phyloP scores from a whole-genome alignment of 371 early-diverging fungal genomes.

The Smittium culicis region DNA sequence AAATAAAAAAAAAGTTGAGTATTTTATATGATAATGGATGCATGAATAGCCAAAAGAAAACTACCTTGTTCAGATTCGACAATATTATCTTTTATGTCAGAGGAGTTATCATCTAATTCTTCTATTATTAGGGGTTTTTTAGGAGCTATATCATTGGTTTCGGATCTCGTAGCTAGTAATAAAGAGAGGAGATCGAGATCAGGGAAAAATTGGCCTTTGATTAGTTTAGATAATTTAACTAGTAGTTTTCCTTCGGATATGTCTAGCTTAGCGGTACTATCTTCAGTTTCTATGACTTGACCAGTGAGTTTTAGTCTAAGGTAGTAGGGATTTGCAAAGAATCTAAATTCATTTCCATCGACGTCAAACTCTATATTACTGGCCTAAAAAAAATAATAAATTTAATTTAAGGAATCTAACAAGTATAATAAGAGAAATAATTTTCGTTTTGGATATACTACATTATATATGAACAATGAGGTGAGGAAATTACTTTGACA shows the following conservation, averaged over 20 bases:
- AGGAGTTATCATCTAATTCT: slow-evolving; percentile 36
- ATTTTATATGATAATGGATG: too few species aligned
- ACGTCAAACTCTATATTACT: slow-evolving; percentile 26
- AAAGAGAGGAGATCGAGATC: slow-evolving; percentile 80
- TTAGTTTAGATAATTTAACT: slow-evolving; percentile 62
- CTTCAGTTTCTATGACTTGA: slow-evolving; percentile 70
- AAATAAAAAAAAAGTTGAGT: too few species aligned
- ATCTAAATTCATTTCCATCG: slow-evolving; percentile 21
- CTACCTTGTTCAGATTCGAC: slow-evolving; percentile 26
- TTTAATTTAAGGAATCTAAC: not conserved
- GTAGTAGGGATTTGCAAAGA: slow-evolving; percentile 29
- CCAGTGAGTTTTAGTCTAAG: slow-evolving; percentile 66
- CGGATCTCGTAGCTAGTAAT: slow-evolving; percentile 39
- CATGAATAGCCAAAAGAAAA: too few species aligned
- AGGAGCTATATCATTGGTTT: slow-evolving; percentile 10
- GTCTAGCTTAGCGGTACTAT: slow-evolving; percentile 66
- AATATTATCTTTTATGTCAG: slow-evolving; percentile 14
- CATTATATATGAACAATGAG: not conserved
- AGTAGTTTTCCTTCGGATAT: slow-evolving; percentile 59
- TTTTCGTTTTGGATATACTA: slow-evolving; percentile 20
- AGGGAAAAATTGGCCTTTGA: slow-evolving; percentile 57
- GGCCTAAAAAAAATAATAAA: slow-evolving; percentile 4
- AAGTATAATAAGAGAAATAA: not conserved
- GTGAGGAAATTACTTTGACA: slow-evolving; percentile 54
- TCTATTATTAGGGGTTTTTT: slow-evolving; percentile 50